Conservation (phyloP, 305 asterid species). For the Andrographis paniculata region DNA sequence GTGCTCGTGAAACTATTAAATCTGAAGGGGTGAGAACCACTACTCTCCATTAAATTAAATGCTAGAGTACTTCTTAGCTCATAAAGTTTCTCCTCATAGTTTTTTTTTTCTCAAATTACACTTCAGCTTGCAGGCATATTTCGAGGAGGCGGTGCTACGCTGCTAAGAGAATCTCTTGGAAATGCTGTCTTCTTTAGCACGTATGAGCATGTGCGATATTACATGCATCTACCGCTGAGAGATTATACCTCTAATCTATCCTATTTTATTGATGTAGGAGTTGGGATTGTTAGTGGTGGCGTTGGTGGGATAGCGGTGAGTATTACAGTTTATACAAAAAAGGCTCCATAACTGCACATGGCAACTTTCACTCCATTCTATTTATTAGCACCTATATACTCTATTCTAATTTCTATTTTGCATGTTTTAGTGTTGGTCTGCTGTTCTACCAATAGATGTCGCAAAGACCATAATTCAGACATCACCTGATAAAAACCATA, state of each 20-base stretch:
- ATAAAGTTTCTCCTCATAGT: slow-evolving; percentile 38
- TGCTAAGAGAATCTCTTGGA: slow-evolving; percentile 73
- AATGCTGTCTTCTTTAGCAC: slow-evolving; percentile 81
- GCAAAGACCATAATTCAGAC: slow-evolving; percentile 91
- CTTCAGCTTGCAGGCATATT: slow-evolving; percentile 75
- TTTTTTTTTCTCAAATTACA: too few species aligned
- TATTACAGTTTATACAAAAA: slow-evolving; percentile 14
- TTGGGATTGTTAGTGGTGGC: slow-evolving; percentile 86
- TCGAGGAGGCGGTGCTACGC: slow-evolving; percentile 72
- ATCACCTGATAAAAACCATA: slow-evolving; percentile 36
- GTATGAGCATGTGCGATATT: slow-evolving; percentile 68
- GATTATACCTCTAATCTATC: slow-evolving; percentile 41
- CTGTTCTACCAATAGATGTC: slow-evolving; percentile 77
- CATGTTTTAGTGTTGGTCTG: slow-evolving; percentile 64
- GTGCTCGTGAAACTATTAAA: slow-evolving; percentile 70
- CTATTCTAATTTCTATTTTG: slow-evolving; percentile 15
- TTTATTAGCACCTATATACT: not conserved
- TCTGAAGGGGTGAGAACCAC: slow-evolving; percentile 65
- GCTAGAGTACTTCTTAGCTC: slow-evolving; percentile 27
- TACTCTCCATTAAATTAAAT: slow-evolving; percentile 14
- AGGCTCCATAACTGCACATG: slow-evolving; percentile 12
- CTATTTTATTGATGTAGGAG: slow-evolving; percentile 61
- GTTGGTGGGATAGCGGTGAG: slow-evolving; percentile 77
- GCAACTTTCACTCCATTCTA: slow-evolving; percentile 12
- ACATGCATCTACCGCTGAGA: slow-evolving; percentile 54